These are phyloP conservation scores for Suillus decipiens DNA, from an alignment of 768 basidiomycete species.

Conservation along the genomic window DNA sequence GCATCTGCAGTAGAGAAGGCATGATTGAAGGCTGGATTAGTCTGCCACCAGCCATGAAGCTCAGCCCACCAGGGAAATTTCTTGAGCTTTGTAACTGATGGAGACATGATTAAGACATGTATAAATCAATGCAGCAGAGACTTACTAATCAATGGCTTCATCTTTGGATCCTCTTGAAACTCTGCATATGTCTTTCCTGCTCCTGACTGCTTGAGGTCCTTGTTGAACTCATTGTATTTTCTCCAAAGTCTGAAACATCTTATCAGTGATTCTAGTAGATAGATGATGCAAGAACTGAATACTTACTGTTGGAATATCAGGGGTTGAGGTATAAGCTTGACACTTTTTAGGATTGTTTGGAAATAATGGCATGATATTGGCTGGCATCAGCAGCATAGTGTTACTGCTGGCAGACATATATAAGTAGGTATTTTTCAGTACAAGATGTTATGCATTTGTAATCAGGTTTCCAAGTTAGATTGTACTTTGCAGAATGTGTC, in stretches of 20 bases:
- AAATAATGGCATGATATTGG: too few relatives aligned
- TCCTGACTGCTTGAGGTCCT: background rate
- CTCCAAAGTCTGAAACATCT: background rate
- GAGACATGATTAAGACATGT: background rate
- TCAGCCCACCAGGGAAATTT: constrained; percentile 15
- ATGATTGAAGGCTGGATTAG: constrained; percentile 7
- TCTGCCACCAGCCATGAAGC: constrained; percentile 13
- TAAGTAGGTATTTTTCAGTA: too few relatives aligned
- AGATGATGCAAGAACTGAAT: background rate
- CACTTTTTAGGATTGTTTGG: too few relatives aligned
- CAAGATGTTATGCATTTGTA: too few relatives aligned
- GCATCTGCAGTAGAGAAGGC: constrained; percentile 1
- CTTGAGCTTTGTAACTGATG: constrained; percentile 5
- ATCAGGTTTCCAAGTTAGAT: too few relatives aligned
- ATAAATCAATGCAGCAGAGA: background rate
- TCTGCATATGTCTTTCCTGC: background rate
- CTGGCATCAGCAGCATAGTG: too few relatives aligned
- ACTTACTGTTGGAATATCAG: too few relatives aligned
- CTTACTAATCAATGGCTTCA: constrained; percentile 1
- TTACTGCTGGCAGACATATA: too few relatives aligned
- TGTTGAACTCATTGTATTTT: constrained; percentile 5
- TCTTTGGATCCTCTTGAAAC: background rate
- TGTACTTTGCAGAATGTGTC: too few relatives aligned
- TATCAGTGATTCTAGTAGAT: background rate
- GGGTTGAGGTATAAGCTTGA: too few relatives aligned